phyloP scores from a whole-genome alignment of 257 asterid genomes.

The Gynochthodes officinalis region DNA sequence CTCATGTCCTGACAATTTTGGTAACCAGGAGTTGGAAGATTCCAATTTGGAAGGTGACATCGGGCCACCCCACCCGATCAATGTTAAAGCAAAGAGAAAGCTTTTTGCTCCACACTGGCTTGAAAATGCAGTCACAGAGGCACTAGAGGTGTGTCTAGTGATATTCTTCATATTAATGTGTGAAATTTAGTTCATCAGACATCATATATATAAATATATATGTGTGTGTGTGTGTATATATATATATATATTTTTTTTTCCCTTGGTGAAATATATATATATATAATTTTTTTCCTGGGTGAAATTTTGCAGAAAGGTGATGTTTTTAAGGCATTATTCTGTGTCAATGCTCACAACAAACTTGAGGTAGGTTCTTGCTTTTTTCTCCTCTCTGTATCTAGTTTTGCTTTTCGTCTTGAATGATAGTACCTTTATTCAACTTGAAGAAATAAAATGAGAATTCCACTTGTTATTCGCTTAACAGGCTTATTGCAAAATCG shows the following conservation, averaged over 20 bases:
- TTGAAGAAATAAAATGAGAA: not conserved
- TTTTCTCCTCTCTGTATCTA: not conserved
- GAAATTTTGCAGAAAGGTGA: slow-evolving; percentile 55
- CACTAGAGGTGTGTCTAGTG: slow-evolving; percentile 33
- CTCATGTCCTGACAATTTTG: slow-evolving; percentile 23
- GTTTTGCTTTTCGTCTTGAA: not conserved
- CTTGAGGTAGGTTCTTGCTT: slow-evolving; percentile 54
- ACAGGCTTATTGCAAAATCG: slow-evolving; percentile 89
- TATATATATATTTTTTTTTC: too few relatives aligned
- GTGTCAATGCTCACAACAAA: slow-evolving; percentile 79
- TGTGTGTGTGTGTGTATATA: too few relatives aligned
- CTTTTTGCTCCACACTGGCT: slow-evolving; percentile 34
- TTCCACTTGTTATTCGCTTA: slow-evolving; percentile 15
- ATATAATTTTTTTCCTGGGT: slow-evolving; percentile 1
- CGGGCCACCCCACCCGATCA: not conserved
- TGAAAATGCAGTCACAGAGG: slow-evolving; percentile 24
- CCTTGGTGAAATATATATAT: too few relatives aligned
- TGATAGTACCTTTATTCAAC: not conserved
- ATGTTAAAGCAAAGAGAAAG: slow-evolving; percentile 17
- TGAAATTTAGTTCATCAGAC: not conserved
- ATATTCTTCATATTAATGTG: not conserved
- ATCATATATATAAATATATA: too few relatives aligned
- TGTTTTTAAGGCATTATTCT: slow-evolving; percentile 61
- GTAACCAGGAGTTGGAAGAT: not conserved
- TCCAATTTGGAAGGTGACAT: not conserved